Base-by-base conservation (phyloP, 306 rosid species). In the Crotalaria pallida region DNA sequence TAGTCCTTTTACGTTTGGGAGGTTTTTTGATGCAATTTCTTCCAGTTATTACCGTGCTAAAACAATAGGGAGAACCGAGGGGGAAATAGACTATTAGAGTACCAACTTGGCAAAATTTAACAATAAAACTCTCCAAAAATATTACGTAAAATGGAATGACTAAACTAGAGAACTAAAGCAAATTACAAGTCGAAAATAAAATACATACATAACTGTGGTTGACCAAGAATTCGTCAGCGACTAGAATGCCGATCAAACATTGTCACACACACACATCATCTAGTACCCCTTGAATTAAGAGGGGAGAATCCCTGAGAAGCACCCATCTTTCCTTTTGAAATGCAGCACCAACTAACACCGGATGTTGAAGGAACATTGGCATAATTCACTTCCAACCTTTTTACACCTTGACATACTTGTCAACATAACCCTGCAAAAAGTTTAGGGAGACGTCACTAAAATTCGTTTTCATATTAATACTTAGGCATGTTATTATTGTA, bases 351-450 rank as follows among this genome's bases (percentile, higher is more conserved):
- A 50, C 55, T 33, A 63, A 63, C 71, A 38, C 50, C 12, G 36
- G 19, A 68, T 60, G 59, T 45, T 60, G 66, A 63, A 62, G 58
- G 66, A 65, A 65, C 48, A 53, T 36, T 29, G 29, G 41, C 67
- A 64, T 43, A 11, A 38, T 44, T 44, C 55, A 45, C 70, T 24
- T 47, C 41, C 70, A 15, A 21, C 21, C 53, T n/a, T n/a, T 49
- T 79, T 78, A 89, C 26, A 76, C 82, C 78, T 89, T 87, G 70
- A 89, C 92, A 71, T 81, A 89, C 79, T 90, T 90, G 49, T 90
- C 95, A 53, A 90, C 96, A 78, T 90, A 90, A 68, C 96, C 95
- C 95, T 90, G 90, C 72, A 81, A 23, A 79, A 72, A 63, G 67
- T 9, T 52, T 41, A 50, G 69, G 19, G 60, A 57, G 66, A 79